Percentiles rank a stretch among this genome's conserved stretches.
phyloP scores from a whole-genome alignment of 371 early-diverging fungal species.

The Batrachochytrium dendrobatidis region DNA sequence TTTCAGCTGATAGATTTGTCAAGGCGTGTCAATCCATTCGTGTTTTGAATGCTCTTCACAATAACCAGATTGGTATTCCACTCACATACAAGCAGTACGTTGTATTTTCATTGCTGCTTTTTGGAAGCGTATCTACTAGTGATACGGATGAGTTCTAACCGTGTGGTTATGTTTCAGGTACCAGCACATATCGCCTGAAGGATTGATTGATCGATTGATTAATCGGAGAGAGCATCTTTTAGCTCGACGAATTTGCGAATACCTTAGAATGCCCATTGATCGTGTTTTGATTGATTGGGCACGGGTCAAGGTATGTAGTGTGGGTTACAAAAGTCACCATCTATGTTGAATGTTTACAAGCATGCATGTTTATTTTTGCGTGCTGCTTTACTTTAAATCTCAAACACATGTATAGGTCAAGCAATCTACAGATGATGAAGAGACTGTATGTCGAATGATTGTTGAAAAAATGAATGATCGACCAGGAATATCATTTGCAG shows the following conservation, averaged over 20 bases:
- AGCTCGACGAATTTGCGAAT: slow-evolving; percentile 78
- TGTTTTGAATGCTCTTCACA: slow-evolving; percentile 80
- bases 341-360: too few relatives aligned
- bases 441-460: slow-evolving; percentile 68
- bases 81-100: slow-evolving; percentile 78
- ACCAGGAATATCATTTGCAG: slow-evolving; percentile 75
- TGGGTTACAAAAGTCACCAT: not conserved
- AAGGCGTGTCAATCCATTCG: slow-evolving; percentile 78
- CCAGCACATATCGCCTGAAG: slow-evolving; percentile 65
- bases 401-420: slow-evolving; percentile 52
- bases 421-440: slow-evolving; percentile 76
- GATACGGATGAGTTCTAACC: too few relatives aligned
- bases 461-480: slow-evolving; percentile 64
- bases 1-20: slow-evolving; percentile 78
- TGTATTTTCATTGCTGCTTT: too few relatives aligned
- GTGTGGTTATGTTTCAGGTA: slow-evolving; percentile 53
- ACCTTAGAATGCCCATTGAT: slow-evolving; percentile 69
- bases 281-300: slow-evolving; percentile 92
- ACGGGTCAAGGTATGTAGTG: slow-evolving; percentile 64
- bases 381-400: not conserved
- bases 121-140: too few relatives aligned
- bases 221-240: slow-evolving; percentile 77
- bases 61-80: slow-evolving; percentile 80
- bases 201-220: slow-evolving; percentile 71
- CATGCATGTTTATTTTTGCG: not conserved